phyloP scores from a whole-genome alignment of 352 stramenopile genomes.

The Pythium pyrilobum region DNA sequence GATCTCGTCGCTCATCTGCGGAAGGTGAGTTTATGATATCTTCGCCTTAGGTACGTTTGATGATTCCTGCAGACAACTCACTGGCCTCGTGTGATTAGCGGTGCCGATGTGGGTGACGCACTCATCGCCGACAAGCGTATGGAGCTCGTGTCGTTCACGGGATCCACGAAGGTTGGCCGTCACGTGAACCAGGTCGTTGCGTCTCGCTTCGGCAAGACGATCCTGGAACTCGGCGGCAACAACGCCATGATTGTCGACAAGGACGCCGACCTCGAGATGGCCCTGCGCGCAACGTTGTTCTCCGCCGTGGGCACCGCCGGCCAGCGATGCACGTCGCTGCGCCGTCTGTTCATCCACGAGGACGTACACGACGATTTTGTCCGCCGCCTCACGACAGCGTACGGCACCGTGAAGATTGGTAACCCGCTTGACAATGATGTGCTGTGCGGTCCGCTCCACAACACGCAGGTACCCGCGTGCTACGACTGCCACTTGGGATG shows the following conservation, averaged over 20 bases:
- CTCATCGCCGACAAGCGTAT: conserved; percentile 84
- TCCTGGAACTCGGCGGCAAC: conserved; percentile 91
- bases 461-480: conserved; percentile 28
- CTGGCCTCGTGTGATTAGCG: conserved; percentile 21
- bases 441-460: conserved; percentile 80
- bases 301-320: conserved; percentile 89
- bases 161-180: conserved; percentile 83
- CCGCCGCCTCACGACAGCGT: conserved; percentile 73
- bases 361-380: conserved; percentile 90
- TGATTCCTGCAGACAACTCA: not conserved
- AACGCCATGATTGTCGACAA: conserved; percentile 94
- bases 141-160: conserved; percentile 90
- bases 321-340: conserved; percentile 91
- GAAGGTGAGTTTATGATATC: conserved; percentile 25
- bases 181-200: conserved; percentile 86
- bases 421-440: conserved; percentile 82
- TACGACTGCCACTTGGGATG: not conserved
- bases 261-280: conserved; percentile 89
- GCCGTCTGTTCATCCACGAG: conserved; percentile 89
- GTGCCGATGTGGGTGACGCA: conserved; percentile 78
- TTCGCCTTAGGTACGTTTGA: not conserved
- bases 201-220: conserved; percentile 88
- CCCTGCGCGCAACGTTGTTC: conserved; percentile 86
- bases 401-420: conserved; percentile 87
- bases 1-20: conserved; percentile 83